Evolutionary conservation across 2,329 filamentous ascomycete genomes (phyloP).

Genomic region (Domatiomyces catenatus): DNA sequence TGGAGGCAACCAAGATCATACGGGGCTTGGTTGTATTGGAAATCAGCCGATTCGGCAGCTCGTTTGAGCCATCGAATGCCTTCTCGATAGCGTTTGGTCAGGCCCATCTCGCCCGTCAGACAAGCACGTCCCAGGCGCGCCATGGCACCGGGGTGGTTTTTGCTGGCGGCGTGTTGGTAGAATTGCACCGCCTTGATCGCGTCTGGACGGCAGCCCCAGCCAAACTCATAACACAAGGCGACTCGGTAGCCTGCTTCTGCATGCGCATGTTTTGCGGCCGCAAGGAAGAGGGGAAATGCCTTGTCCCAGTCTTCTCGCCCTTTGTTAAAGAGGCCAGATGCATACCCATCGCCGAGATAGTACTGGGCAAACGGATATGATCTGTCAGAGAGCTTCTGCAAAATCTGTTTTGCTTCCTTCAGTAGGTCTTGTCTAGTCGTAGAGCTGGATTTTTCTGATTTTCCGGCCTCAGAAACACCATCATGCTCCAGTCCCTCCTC

Average conservation of each 20-base stretch:
- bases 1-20: constrained; percentile 83
- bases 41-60: constrained; percentile 73
- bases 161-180: constrained; percentile 75
- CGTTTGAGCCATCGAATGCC: constrained; percentile 94
- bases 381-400: constrained; percentile 70
- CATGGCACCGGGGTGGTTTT: constrained; percentile 90
- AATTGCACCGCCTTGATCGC: constrained; percentile 87
- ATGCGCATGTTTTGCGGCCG: constrained; percentile 92
- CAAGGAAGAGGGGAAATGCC: constrained; percentile 81
- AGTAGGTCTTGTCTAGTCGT: constrained; percentile 53
- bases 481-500: constrained; percentile 48
- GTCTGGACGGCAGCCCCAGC: constrained; percentile 86
- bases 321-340: constrained; percentile 88
- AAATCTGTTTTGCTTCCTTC: constrained; percentile 73
- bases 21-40: constrained; percentile 81
- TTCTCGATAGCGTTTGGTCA: constrained; percentile 70
- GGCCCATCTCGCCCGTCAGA: constrained; percentile 71
- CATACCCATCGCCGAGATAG: constrained; percentile 86
- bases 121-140: constrained; percentile 83
- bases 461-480: constrained; percentile 16
- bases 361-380: constrained; percentile 97
- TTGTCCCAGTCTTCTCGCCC: constrained; percentile 82
- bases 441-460: constrained; percentile 32
- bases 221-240: constrained; percentile 92
- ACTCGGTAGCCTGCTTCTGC: constrained; percentile 90